Base-by-base conservation (phyloP, 2,329 filamentous ascomycete genomes). In the Colletotrichum sp. region DNA sequence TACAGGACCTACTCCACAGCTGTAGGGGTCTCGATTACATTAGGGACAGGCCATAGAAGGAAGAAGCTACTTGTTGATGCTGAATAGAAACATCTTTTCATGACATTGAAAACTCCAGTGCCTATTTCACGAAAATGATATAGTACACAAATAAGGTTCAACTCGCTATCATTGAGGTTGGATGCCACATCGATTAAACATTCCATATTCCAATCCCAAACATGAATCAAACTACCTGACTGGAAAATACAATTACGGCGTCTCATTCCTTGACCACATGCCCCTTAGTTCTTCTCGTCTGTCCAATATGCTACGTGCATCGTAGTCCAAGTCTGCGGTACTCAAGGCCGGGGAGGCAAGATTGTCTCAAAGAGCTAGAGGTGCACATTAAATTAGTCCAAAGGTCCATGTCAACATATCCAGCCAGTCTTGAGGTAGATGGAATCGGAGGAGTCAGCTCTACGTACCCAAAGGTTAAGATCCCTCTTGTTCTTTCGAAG, bases 11-110 rank as follows among this genome's bases (percentile, higher is more conserved):
- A 39, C 19, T 27, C 27, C 66, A 6, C 66, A 60, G 16, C 52
- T 60, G 2, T 60, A 68, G 12, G 6, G 8, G 15, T 6, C 19
- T 15, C n/a, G 2, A 16, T 3, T 8, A 22, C 1, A 22, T 22
- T 22, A 52, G 1, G 2, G n/a, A 22, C n/a, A 8, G n/a, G 11
- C 2, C 44, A 52, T 0, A 13, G n/a, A 22, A 9, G 6, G 0
- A 3, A 1, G 6, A 13, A 22, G n/a, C n/a, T 52, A 36, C 27
- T 28, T 5, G 2, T 28, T 28, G 27, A 28, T 28, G 27, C n/a
- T n/a, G n/a, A n/a, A 28, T 4, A 28, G 2, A 25, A 25, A 25
- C 12, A 7, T 7, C 1, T 15, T 34, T 34, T 12, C 32, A 34
- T 34, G 32, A 5, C 6, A 34, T 34, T 13, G 32, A 25, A 25